phyloP scores from a whole-genome alignment of 768 basidiomycete species.

The Russula vinacea region DNA sequence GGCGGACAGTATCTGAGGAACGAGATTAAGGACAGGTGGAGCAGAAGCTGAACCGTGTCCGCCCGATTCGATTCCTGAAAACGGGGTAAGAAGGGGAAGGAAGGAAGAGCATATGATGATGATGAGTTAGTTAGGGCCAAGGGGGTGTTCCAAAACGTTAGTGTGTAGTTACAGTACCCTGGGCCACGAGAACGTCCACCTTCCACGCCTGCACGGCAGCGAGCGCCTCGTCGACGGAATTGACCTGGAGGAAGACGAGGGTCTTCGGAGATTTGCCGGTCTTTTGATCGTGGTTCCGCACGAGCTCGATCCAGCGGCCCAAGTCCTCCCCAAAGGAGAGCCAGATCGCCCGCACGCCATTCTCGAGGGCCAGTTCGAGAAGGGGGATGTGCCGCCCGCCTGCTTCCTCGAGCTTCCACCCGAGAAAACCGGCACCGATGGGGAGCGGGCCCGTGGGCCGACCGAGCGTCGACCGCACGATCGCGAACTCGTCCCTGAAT shows the following conservation, averaged over 20 bases:
- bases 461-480: constrained; percentile 48
- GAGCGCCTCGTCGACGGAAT: constrained; percentile 56
- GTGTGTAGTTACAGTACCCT: constrained; percentile 49
- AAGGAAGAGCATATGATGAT: constrained; percentile 1
- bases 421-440: constrained; percentile 73
- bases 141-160: neutral
- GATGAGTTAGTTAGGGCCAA: neutral
- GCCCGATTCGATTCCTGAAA: constrained; percentile 70
- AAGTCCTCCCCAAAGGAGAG: constrained; percentile 65
- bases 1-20: constrained; percentile 52
- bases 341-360: constrained; percentile 65
- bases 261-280: constrained; percentile 44
- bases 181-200: constrained; percentile 70
- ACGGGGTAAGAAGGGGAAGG: neutral
- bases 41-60: constrained; percentile 65
- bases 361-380: constrained; percentile 51
- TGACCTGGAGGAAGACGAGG: constrained; percentile 63
- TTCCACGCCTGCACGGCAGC: constrained; percentile 63
- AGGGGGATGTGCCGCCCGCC: constrained; percentile 40
- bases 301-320: constrained; percentile 55
- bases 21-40: constrained; percentile 56
- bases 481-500: constrained; percentile 49
- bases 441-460: constrained; percentile 39
- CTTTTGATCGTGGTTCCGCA: constrained; percentile 53
- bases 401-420: constrained; percentile 63